phyloP scores from a whole-genome alignment of 495 filamentous ascomycete species.

The Neurospora sublineolata region DNA sequence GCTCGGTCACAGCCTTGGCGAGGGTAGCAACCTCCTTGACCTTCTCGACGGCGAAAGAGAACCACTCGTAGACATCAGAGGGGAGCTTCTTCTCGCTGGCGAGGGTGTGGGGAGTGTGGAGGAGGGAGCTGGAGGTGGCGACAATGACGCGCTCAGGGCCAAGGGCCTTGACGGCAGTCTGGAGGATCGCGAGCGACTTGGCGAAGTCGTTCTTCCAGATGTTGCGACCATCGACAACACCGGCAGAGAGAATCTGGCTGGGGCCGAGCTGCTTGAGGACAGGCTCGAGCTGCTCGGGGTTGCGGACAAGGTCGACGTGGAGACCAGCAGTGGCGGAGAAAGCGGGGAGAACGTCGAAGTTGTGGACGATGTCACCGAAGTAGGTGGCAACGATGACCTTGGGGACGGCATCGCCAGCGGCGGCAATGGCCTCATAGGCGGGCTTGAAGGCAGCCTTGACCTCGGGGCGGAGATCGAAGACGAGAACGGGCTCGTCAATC shows the following conservation, averaged over 20 bases:
- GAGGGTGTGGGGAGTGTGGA: conserved; percentile 95
- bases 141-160: conserved; percentile 94
- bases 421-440: conserved; percentile 77
- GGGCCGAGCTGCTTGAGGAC: conserved; percentile 79
- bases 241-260: conserved; percentile 78
- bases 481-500: conserved; percentile 94
- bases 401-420: conserved; percentile 64
- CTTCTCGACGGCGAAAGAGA: conserved; percentile 97
- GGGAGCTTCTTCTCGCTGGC: conserved; percentile 95
- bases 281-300: conserved; percentile 95
- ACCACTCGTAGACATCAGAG: conserved; percentile 88
- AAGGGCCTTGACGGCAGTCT: conserved; percentile 82
- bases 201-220: conserved; percentile 99
- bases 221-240: conserved; percentile 96
- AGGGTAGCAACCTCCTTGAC: conserved; percentile 78
- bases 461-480: conserved; percentile 78
- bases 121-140: conserved; percentile 89
- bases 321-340: conserved; percentile 59
- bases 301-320: conserved; percentile 91
- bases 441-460: conserved; percentile 96
- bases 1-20: conserved; percentile 89
- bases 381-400: conserved; percentile 83
- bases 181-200: conserved; percentile 75
- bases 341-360: conserved; percentile 72
- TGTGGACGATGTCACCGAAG: conserved; percentile 99